Conservation (phyloP, 768 basidiomycete genomes). For the Calocera cornea region DNA sequence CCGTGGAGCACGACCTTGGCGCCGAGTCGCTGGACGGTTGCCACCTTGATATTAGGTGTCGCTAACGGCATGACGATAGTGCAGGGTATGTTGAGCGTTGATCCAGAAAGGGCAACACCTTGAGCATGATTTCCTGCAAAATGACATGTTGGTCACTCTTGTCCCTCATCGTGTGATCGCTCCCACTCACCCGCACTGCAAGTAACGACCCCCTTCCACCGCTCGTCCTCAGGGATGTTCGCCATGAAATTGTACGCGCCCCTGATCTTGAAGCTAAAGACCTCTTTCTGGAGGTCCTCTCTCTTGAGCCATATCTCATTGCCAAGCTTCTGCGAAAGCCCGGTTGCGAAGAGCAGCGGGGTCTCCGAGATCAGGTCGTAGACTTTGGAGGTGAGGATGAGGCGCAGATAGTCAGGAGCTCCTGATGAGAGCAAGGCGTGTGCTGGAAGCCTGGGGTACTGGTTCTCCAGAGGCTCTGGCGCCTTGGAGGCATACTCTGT, state of each 20-base stretch:
- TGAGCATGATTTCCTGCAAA: conserved; percentile 89
- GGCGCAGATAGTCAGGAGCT: conserved; percentile 74
- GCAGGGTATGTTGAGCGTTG: conserved; percentile 75
- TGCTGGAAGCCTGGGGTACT: conserved; percentile 51
- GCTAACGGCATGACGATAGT: conserved; percentile 98
- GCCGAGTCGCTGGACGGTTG: conserved; percentile 86
- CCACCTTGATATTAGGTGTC: conserved; percentile 91
- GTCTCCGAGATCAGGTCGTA: conserved; percentile 84
- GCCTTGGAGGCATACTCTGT: conserved; percentile 51
- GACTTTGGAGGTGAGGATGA: conserved; percentile 80
- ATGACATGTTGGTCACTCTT: not conserved
- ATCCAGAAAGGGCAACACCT: conserved; percentile 91
- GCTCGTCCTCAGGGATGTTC: conserved; percentile 66
- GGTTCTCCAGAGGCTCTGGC: conserved; percentile 40
- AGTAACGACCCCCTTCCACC: conserved; percentile 95
- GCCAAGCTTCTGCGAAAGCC: conserved; percentile 75
- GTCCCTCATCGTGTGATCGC: not conserved
- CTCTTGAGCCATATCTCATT: conserved; percentile 94
- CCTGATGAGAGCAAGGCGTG: conserved; percentile 52
- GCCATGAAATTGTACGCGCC: conserved; percentile 99
- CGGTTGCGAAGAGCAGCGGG: conserved; percentile 73
- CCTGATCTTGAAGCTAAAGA: conserved; percentile 97
- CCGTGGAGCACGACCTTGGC: conserved; percentile 92
- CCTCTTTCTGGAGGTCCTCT: conserved; percentile 83
- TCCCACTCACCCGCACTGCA: conserved; percentile 86